Evolutionary conservation across 495 filamentous ascomycete genomes (phyloP).

Genomic region (Aspergillus funiculosus): DNA sequence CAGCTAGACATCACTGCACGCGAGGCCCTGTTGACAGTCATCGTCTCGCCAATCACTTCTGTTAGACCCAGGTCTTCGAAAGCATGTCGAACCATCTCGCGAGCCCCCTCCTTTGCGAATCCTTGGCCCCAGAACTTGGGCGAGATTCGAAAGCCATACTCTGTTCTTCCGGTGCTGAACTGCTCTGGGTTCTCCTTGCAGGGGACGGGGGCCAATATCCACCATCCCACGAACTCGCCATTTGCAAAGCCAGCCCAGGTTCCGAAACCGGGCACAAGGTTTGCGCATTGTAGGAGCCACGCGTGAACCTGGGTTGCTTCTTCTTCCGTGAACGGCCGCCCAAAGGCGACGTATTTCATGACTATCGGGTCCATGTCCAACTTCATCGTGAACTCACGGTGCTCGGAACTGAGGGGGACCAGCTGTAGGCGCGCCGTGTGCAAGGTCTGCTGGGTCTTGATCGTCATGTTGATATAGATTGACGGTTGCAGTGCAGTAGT

Average conservation of each 20-base stretch:
- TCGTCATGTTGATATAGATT: too few relatives aligned
- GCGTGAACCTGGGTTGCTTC: constrained; percentile 15
- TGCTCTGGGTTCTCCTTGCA: neutral
- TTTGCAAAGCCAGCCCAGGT: constrained; percentile 14
- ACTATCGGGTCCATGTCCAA: constrained; percentile 16
- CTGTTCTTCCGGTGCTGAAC: constrained; percentile 9
- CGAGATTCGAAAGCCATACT: constrained; percentile 14
- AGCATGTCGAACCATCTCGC: constrained; percentile 10
- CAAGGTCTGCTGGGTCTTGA: too few relatives aligned
- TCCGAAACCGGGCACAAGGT: constrained; percentile 12
- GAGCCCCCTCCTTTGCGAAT: constrained; percentile 16
- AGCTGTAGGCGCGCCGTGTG: constrained; percentile 10
- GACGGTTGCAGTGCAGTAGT: too few relatives aligned
- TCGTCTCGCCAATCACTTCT: constrained; percentile 19
- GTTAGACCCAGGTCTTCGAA: constrained; percentile 14
- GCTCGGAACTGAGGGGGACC: constrained; percentile 10
- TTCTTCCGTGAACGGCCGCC: constrained; percentile 9
- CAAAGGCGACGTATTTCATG: constrained; percentile 17
- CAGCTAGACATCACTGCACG: constrained; percentile 10
- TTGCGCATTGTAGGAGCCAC: constrained; percentile 8
- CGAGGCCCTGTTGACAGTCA: constrained; percentile 15
- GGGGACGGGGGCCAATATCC: constrained; percentile 13
- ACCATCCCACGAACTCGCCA: constrained; percentile 18
- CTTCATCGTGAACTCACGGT: constrained; percentile 9
- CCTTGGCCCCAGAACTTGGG: constrained; percentile 15